A percentile compares a stretch with the other conserved stretches of the same genome.
These are phyloP conservation scores for Imleria badia DNA, from an alignment of 768 basidiomycete species.

Conservation along the genomic window DNA sequence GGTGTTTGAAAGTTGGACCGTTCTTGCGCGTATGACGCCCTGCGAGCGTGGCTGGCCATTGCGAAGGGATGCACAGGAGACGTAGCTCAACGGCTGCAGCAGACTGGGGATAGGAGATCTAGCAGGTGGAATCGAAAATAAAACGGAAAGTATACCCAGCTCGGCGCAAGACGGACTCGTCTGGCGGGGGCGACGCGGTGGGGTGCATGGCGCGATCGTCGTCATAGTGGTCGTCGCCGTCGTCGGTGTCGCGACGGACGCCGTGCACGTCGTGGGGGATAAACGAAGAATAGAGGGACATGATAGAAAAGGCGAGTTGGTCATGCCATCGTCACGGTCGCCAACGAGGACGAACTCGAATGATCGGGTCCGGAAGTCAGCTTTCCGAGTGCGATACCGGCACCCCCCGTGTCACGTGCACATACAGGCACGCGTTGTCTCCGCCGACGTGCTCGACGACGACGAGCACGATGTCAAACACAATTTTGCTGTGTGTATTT, in stretches of 20 bases:
- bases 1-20: constrained; percentile 62
- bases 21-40: constrained; percentile 62
- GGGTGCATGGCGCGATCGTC: constrained; percentile 15
- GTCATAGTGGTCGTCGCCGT: background rate
- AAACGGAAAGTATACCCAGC: constrained; percentile 47
- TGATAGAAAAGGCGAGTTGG: background rate
- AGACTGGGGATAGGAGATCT: constrained; percentile 39
- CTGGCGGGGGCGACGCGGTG: constrained; percentile 27
- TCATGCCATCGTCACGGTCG: background rate
- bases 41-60: constrained; percentile 48
- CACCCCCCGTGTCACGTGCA: constrained; percentile 15
- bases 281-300: constrained; percentile 3
- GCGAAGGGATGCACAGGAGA: constrained; percentile 28
- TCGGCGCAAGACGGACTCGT: constrained; percentile 46
- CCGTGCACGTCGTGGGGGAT: background rate
- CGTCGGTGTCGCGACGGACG: background rate
- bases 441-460: constrained; percentile 18
- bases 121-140: background rate
- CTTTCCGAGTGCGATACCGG: background rate
- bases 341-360: background rate
- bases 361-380: background rate
- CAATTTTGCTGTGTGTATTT: constrained; percentile 45
- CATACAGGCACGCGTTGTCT: background rate
- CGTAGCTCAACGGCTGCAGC: constrained; percentile 54
- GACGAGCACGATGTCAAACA: constrained; percentile 46